phyloP scores from a whole-genome alignment of 75 land plant genomes.

The Selaginella moellendorffii region DNA sequence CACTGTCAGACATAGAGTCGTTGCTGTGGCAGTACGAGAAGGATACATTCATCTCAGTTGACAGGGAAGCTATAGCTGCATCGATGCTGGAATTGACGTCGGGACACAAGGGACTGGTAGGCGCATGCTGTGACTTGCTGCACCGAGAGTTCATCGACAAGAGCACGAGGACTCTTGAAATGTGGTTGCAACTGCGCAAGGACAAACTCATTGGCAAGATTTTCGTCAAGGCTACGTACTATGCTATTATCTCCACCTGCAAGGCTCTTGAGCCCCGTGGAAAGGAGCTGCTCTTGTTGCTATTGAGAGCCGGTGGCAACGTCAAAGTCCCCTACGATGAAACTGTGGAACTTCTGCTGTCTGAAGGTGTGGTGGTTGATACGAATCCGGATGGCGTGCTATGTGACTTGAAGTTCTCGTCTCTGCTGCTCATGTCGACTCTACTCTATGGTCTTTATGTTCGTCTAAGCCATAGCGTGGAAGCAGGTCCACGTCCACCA shows the following conservation, averaged over 20 bases:
- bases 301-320: neutral
- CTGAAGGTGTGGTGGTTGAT: slow-evolving; percentile 1
- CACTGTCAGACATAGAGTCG: neutral
- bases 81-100: neutral
- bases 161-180: neutral
- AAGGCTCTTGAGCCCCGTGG: neutral
- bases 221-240: neutral
- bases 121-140: slow-evolving; percentile 1
- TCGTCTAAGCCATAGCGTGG: neutral
- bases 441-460: neutral
- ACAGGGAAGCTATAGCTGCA: neutral
- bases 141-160: neutral
- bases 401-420: slow-evolving; percentile 1
- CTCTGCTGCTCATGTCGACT: slow-evolving; percentile 1
- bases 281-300: slow-evolving; percentile 1
- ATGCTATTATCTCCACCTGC: neutral
- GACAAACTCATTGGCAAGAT: slow-evolving; percentile 1
- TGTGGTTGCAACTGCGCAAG: slow-evolving; percentile 2
- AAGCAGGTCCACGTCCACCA: slow-evolving; percentile 1
- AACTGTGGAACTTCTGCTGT: neutral
- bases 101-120: slow-evolving; percentile 1
- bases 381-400: slow-evolving; percentile 1
- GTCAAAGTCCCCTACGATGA: neutral
- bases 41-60: neutral
- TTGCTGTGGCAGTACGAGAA: slow-evolving; percentile 1